Evolutionary conservation across 2,329 filamentous ascomycete genomes (phyloP).

Genomic region (Claviceps pazoutovae): DNA sequence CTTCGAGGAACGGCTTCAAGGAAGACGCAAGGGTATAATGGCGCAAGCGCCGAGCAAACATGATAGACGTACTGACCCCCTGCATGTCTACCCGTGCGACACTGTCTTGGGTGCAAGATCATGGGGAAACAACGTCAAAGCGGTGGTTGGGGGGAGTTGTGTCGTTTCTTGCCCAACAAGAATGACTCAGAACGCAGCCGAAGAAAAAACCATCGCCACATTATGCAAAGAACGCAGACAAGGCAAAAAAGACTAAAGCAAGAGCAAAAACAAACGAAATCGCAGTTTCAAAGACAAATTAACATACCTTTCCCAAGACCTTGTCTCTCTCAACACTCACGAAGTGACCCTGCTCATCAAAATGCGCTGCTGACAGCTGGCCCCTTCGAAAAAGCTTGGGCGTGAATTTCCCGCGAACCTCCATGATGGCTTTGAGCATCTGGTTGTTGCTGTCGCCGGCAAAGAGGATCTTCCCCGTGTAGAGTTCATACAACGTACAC

Average conservation of each 20-base stretch:
- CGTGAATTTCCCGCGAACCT: conserved; percentile 83
- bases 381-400: conserved; percentile 79
- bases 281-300: conserved; percentile 6
- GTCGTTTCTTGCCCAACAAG: background rate
- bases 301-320: conserved; percentile 63
- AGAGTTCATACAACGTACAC: conserved; percentile 91
- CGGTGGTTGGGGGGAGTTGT: background rate
- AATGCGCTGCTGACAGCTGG: conserved; percentile 61
- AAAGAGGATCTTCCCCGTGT: conserved; percentile 95
- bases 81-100: background rate
- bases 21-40: background rate
- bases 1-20: too few relatives aligned
- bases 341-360: conserved; percentile 75
- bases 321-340: conserved; percentile 76
- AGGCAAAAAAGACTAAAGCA: conserved; percentile 4
- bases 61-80: background rate
- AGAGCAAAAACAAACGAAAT: conserved; percentile 7
- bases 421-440: conserved; percentile 94
- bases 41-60: background rate
- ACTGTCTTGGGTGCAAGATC: background rate
- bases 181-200: background rate
- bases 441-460: conserved; percentile 93
- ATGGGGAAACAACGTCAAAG: background rate
- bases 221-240: too few relatives aligned
- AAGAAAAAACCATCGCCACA: background rate